These are phyloP conservation scores for Fusarium redolens DNA, from an alignment of 2,329 filamentous ascomycete genomes.

Conservation along the genomic window DNA sequence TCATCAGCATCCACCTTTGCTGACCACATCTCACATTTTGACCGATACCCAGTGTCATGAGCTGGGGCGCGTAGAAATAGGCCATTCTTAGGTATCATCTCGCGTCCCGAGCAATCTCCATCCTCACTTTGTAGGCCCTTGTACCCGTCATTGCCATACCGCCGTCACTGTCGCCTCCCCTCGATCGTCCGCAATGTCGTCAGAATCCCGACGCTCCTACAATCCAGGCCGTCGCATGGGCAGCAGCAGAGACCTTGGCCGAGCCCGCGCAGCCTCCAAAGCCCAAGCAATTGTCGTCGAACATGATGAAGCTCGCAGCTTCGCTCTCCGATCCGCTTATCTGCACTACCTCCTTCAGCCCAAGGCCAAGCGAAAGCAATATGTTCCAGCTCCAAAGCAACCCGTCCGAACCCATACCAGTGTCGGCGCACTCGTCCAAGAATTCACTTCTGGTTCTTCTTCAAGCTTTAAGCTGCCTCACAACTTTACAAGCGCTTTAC, in stretches of 20 bases:
- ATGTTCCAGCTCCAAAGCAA: conserved; percentile 74
- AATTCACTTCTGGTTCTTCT: conserved; percentile 72
- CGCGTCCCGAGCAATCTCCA: conserved; percentile 44
- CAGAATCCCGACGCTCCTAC: conserved; percentile 60
- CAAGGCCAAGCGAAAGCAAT: conserved; percentile 88
- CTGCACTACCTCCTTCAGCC: conserved; percentile 94
- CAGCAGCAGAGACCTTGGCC: conserved; percentile 57
- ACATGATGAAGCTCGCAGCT: conserved; percentile 88
- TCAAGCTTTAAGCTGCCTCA: conserved; percentile 67
- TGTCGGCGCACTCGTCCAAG: conserved; percentile 88
- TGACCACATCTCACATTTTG: conserved; percentile 20
- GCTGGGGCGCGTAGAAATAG: conserved; percentile 42
- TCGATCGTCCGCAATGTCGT: conserved; percentile 58
- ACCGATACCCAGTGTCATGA: conserved; percentile 45
- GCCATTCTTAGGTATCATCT: conserved; percentile 45
- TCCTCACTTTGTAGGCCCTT: conserved; percentile 14
- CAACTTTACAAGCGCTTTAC: conserved; percentile 62
- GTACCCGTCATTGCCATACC: conserved; percentile 20
- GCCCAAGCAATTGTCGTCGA: conserved; percentile 62
- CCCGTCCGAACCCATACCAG: conserved; percentile 74
- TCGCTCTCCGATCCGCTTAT: conserved; percentile 89
- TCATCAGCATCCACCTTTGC: conserved; percentile 31
- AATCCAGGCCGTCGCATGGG: conserved; percentile 58
- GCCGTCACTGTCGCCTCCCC: conserved; percentile 16
- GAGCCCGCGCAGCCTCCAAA: conserved; percentile 59